Percentiles rank a stretch among this genome's conserved stretches.
Evolutionary conservation across 805 yeast genomes (phyloP).

Genomic region (Candida orba): DNA sequence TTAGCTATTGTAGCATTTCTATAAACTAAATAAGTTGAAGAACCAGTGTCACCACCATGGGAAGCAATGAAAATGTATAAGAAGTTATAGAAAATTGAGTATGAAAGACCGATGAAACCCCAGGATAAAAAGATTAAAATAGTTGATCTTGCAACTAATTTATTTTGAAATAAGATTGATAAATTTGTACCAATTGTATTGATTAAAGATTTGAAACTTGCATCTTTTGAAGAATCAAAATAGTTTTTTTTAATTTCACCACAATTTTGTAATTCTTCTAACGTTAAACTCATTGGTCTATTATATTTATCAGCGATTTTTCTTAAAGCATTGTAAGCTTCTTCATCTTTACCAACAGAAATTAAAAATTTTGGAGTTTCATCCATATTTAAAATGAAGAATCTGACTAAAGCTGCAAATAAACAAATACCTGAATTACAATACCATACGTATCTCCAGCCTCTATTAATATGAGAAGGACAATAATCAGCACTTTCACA

Average conservation of each 20-base stretch:
- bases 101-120: constrained; percentile 49
- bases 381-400: constrained; percentile 35
- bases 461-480: constrained; percentile 39
- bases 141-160: constrained; percentile 33
- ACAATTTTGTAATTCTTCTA: constrained; percentile 38
- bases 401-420: constrained; percentile 39
- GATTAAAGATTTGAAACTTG: constrained; percentile 11
- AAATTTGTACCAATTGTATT: constrained; percentile 30
- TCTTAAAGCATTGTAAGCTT: constrained; percentile 37
- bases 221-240: constrained; percentile 17
- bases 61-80: constrained; percentile 42
- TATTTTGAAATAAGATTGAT: constrained; percentile 36
- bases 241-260: constrained; percentile 32
- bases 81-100: constrained; percentile 46
- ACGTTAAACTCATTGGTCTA: constrained; percentile 32
- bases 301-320: constrained; percentile 41
- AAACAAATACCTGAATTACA: constrained; percentile 44
- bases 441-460: constrained; percentile 54
- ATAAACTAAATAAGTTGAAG: constrained; percentile 35
- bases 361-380: constrained; percentile 50
- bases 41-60: constrained; percentile 40
- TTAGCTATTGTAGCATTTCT: constrained; percentile 42
- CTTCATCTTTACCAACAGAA: constrained; percentile 42
- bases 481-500: constrained; percentile 37
- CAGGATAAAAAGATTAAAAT: constrained; percentile 41